Percentiles rank a stretch among this genome's conserved stretches.
Evolutionary conservation across 2,329 filamentous ascomycete genomes (phyloP).

Genomic region (Zymoseptoria ardabiliae): DNA sequence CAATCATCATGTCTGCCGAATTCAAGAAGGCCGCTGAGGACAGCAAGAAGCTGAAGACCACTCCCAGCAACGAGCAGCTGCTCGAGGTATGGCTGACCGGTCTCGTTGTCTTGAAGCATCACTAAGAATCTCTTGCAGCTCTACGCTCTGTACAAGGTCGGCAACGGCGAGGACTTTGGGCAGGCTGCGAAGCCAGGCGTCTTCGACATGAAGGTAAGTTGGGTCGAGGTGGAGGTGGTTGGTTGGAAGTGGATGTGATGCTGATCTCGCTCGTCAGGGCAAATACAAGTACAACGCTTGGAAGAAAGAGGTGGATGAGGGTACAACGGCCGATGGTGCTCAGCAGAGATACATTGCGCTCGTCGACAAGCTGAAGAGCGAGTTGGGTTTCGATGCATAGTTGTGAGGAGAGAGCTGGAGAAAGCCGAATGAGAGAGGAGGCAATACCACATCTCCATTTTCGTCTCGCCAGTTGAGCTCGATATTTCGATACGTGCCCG

Average conservation of each 20-base stretch:
- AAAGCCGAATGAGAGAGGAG: not conserved
- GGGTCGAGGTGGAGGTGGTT: not conserved
- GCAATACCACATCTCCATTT: no score
- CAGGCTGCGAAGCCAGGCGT: constrained; percentile 50
- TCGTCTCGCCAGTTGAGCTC: no score
- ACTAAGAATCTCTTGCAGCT: constrained; percentile 39
- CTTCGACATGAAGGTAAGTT: constrained; percentile 60
- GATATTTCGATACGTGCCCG: no score
- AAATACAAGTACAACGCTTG: constrained; percentile 77
- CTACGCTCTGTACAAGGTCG: constrained; percentile 44
- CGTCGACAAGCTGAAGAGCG: constrained; percentile 63
- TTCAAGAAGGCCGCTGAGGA: constrained; percentile 71
- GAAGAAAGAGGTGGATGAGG: constrained; percentile 61
- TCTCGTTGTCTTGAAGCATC: not conserved
- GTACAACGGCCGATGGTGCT: constrained; percentile 56
- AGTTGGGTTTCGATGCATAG: constrained; percentile 59
- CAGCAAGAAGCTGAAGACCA: constrained; percentile 59
- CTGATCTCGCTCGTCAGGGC: constrained; percentile 16
- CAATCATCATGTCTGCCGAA: constrained; percentile 46
- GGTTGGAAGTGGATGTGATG: not conserved
- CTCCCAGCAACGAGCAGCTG: constrained; percentile 58
- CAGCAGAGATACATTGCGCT: constrained; percentile 69
- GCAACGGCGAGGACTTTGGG: constrained; percentile 32
- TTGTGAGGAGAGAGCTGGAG: not conserved
- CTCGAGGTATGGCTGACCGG: constrained; percentile 44